Percentiles rank a stretch among this genome's conserved stretches.
Evolutionary conservation across 306 rosid species (phyloP).

Genomic region (Inga oerstediana): DNA sequence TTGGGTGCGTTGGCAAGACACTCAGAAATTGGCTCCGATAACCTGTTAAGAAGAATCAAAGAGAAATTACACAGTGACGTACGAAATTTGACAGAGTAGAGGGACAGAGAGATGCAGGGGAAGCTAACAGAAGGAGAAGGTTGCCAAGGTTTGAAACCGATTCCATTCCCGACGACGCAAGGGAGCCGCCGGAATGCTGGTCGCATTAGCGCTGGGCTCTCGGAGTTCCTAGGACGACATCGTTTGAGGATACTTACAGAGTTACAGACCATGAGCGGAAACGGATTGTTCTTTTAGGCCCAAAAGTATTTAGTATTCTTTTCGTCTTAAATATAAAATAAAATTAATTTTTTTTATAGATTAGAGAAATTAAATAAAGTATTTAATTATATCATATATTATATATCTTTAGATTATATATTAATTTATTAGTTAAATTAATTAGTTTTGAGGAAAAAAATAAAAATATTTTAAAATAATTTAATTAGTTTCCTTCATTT

Average conservation of each 20-base stretch:
- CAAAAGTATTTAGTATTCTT: neutral
- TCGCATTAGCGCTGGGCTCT: neutral
- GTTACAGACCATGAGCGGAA: neutral
- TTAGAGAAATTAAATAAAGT: too few species aligned
- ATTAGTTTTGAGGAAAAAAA: too few species aligned
- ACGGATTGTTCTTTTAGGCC: neutral
- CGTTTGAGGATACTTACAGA: neutral
- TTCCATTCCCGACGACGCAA: slow-evolving; percentile 39
- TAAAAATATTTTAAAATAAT: too few species aligned
- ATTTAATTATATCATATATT: too few species aligned
- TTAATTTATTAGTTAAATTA: too few species aligned
- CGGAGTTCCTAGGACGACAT: slow-evolving; percentile 2
- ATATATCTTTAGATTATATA: too few species aligned
- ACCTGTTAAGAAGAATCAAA: slow-evolving; percentile 39
- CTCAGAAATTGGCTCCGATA: slow-evolving; percentile 53
- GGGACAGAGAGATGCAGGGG: slow-evolving; percentile 10
- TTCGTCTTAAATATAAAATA: too few species aligned
- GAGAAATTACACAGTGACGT: neutral
- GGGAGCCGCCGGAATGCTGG: neutral
- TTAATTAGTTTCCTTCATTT: too few species aligned
- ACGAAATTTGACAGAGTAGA: neutral
- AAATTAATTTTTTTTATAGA: too few species aligned
- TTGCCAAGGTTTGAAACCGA: slow-evolving; percentile 47
- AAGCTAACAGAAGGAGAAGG: slow-evolving; percentile 53
- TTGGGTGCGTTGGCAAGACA: slow-evolving; percentile 45